Base-by-base conservation (phyloP, 495 filamentous ascomycete species). In the Penicillium canescens region DNA sequence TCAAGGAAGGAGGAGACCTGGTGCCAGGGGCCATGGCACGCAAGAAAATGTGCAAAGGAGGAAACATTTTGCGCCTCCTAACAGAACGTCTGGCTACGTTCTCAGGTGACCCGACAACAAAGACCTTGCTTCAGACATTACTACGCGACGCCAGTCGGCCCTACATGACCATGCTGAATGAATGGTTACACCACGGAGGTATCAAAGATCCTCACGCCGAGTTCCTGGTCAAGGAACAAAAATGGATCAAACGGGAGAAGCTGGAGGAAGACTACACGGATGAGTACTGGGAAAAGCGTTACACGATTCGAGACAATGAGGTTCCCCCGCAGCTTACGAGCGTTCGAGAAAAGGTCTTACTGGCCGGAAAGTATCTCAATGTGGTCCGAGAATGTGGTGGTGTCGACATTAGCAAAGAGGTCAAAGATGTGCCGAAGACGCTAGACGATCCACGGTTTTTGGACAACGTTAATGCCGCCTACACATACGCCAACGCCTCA, bases 231-330 rank as follows among this genome's bases (percentile, higher is more conserved):
- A 95, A 91, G 57, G 94, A 98, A 68, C 92, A 96, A 65, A 93
- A 93, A 70, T 94, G 91, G 62, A 98, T 98, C 60, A 86, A 86
- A 48, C 82, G 94, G 16, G 95, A 97, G 61, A 82, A 88, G 60
- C 74, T 98, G 10, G 91, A 97, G 65, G 85, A 96, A 62, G 94
- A 98, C 70, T 98, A 97, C 60, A 98, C 92, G 0, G 94, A 98
- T 63, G 94, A 98, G 59, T 98, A 98, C 69, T 98, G 94, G 94
- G 94, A 98, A 63, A 91, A 96, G 68, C 81, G 94, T 50, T 98
- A 98, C 61, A 96, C 92, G 11, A 90, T 98, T 54, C 84, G 94
- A 38, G 89, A 96, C 39, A 81, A 89, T 40, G 91, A 94, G 50
- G 86, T 98, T 11, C 94, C 94, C 3, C 93, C 94, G 11, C 94